Evolutionary conservation across 1,284 basidiomycete species (phyloP).

Genomic region (Cutaneotrichosporon cutaneum): DNA sequence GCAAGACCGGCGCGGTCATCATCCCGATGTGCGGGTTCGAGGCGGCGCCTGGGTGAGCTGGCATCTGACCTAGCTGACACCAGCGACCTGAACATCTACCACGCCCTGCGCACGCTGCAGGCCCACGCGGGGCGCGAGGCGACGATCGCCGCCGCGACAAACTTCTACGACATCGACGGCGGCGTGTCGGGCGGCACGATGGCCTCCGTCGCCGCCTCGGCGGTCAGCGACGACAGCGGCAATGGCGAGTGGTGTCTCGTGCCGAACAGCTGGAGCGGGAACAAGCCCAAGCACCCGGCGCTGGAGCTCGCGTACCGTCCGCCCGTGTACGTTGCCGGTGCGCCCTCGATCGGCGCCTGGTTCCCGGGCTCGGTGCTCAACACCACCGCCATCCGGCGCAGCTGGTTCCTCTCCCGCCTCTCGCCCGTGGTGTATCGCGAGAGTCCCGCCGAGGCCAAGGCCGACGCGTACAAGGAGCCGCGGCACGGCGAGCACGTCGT

Average conservation of each 20-base stretch:
- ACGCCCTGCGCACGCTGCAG: constrained; percentile 56
- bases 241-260: constrained; percentile 47
- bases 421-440: constrained; percentile 10
- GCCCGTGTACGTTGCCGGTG: constrained; percentile 9
- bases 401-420: constrained; percentile 67
- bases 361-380: constrained; percentile 68
- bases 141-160: constrained; percentile 53
- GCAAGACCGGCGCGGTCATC: constrained; percentile 65
- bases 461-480: constrained; percentile 21
- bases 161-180: constrained; percentile 59
- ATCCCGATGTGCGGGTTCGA: constrained; percentile 71
- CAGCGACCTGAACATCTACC: constrained; percentile 62
- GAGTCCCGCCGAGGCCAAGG: constrained; percentile 5
- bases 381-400: constrained; percentile 69
- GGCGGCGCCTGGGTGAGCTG: constrained; percentile 61
- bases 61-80: neutral
- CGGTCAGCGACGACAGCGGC: constrained; percentile 52
- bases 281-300: neutral
- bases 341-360: constrained; percentile 55
- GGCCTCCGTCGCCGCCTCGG: constrained; percentile 57
- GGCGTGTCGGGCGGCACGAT: constrained; percentile 70
- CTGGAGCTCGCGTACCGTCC: constrained; percentile 8
- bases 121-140: constrained; percentile 44
- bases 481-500: constrained; percentile 65
- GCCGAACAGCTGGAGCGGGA: neutral